phyloP scores from a whole-genome alignment of 2,329 filamentous ascomycete species.

The Oidium heveae region DNA sequence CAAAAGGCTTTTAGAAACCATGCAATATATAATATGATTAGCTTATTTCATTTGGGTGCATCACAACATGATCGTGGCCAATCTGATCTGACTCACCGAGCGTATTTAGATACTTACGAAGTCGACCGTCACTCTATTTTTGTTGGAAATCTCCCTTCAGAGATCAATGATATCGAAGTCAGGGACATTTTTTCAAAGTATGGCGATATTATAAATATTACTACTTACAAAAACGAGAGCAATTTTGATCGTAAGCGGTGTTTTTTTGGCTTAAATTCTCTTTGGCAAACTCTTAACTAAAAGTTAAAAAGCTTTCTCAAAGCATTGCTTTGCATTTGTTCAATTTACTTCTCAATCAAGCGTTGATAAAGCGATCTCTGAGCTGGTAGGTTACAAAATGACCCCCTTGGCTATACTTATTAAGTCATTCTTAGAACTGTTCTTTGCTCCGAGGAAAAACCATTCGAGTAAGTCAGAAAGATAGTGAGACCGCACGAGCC shows the following conservation, averaged over 20 bases:
- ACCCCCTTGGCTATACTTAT: background rate
- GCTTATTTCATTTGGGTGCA: background rate
- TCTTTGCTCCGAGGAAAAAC: slow-evolving; percentile 7
- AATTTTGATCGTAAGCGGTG: slow-evolving; percentile 9
- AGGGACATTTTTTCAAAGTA: slow-evolving; percentile 15
- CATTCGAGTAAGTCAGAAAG: slow-evolving; percentile 12
- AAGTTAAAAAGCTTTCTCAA: slow-evolving; percentile 9
- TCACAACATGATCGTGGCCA: background rate
- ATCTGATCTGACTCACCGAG: slow-evolving; percentile 3
- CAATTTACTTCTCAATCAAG: slow-evolving; percentile 10
- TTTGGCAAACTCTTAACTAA: slow-evolving; percentile 1
- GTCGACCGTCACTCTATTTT: slow-evolving; percentile 23
- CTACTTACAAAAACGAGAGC: slow-evolving; percentile 12
- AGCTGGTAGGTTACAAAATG: slow-evolving; percentile 7
- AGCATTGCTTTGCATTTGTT: slow-evolving; percentile 15
- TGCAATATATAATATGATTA: slow-evolving; percentile 10
- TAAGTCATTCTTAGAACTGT: slow-evolving; percentile 6
- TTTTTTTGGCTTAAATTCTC: background rate
- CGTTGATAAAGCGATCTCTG: slow-evolving; percentile 6
- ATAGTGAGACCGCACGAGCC: slow-evolving; percentile 7
- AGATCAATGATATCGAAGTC: slow-evolving; percentile 16
- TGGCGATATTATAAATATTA: slow-evolving; percentile 16
- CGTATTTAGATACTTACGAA: slow-evolving; percentile 17
- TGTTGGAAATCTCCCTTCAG: slow-evolving; percentile 20
- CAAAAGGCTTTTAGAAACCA: slow-evolving; percentile 11